Percentiles rank a stretch among this genome's conserved stretches.
Evolutionary conservation across 352 stramenopile species (phyloP).

Genomic region (Phytophthora fragariae): DNA sequence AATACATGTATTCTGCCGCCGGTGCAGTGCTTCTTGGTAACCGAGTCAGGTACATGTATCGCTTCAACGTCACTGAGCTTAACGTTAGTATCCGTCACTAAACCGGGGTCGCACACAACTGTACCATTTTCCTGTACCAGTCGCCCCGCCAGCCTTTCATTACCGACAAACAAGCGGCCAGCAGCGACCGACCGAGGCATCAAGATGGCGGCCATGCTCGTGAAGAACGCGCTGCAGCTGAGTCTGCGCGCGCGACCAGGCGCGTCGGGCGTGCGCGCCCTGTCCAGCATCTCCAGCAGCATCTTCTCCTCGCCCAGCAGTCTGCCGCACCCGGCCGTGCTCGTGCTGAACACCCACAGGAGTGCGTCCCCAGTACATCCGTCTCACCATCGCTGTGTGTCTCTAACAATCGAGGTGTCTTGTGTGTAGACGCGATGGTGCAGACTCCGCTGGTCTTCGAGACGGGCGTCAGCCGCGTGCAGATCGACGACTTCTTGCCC

Average conservation of each 20-base stretch:
- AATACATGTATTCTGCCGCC: too few species aligned
- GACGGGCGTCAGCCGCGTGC: slow-evolving; percentile 35
- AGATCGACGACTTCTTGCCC: slow-evolving; percentile 52
- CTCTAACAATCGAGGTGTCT: neutral
- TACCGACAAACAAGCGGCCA: slow-evolving; percentile 35
- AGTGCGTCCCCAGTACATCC: slow-evolving; percentile 25
- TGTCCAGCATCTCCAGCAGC: slow-evolving; percentile 30
- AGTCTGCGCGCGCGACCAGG: slow-evolving; percentile 32
- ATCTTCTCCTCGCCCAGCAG: slow-evolving; percentile 3
- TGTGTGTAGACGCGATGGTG: slow-evolving; percentile 42
- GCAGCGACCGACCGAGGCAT: slow-evolving; percentile 19
- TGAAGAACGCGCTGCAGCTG: slow-evolving; percentile 44
- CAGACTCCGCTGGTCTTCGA: slow-evolving; percentile 56
- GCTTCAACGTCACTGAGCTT: too few species aligned
- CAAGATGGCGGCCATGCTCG: slow-evolving; percentile 40
- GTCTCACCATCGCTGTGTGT: neutral
- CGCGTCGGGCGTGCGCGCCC: slow-evolving; percentile 10
- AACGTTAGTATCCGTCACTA: neutral
- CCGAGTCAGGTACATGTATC: too few species aligned
- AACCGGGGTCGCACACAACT: neutral
- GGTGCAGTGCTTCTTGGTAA: too few species aligned
- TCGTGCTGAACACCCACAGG: slow-evolving; percentile 31
- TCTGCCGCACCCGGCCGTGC: slow-evolving; percentile 27
- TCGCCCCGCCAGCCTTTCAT: slow-evolving; percentile 28
- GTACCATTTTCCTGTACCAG: neutral